phyloP scores from a whole-genome alignment of 1,284 basidiomycete species.

The Cryptococcus sp. region DNA sequence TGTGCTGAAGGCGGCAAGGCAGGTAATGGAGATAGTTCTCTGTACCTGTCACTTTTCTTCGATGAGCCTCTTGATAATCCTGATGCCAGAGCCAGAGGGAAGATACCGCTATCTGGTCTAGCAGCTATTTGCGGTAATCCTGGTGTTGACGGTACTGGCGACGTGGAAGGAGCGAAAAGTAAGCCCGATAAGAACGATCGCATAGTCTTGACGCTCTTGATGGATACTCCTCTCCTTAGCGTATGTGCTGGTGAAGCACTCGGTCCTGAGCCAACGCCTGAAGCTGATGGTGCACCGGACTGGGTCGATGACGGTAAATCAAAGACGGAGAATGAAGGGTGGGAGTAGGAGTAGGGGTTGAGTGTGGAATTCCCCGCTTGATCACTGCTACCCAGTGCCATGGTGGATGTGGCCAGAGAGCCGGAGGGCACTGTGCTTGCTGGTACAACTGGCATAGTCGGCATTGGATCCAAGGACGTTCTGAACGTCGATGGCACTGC shows the following conservation, averaged over 20 bases:
- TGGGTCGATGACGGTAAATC: not conserved
- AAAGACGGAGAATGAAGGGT: constrained; percentile 2
- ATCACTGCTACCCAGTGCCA: not conserved
- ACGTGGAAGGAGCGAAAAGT: constrained; percentile 11
- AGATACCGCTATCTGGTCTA: constrained; percentile 36
- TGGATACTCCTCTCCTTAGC: constrained; percentile 28
- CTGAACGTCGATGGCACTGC: constrained; percentile 2
- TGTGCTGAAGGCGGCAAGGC: not conserved
- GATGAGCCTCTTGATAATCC: constrained; percentile 5
- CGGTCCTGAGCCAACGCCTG: no score
- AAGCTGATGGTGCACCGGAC: not conserved
- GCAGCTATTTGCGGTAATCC: constrained; percentile 23
- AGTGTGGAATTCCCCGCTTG: not conserved
- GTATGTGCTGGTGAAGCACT: not conserved
- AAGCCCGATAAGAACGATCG: constrained; percentile 38
- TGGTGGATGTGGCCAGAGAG: not conserved
- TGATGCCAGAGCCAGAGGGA: constrained; percentile 18
- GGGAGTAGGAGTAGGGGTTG: constrained; percentile 1
- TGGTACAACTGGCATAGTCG: constrained; percentile 5
- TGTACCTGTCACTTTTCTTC: not conserved
- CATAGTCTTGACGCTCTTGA: constrained; percentile 38
- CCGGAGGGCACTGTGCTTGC: constrained; percentile 18
- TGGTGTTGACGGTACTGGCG: constrained; percentile 13
- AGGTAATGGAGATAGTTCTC: not conserved
- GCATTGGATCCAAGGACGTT: not conserved